A percentile compares a stretch with the other conserved stretches of the same genome.
Conservation (phyloP, 345 rosid genomes). For the Brassica juncea region DNA sequence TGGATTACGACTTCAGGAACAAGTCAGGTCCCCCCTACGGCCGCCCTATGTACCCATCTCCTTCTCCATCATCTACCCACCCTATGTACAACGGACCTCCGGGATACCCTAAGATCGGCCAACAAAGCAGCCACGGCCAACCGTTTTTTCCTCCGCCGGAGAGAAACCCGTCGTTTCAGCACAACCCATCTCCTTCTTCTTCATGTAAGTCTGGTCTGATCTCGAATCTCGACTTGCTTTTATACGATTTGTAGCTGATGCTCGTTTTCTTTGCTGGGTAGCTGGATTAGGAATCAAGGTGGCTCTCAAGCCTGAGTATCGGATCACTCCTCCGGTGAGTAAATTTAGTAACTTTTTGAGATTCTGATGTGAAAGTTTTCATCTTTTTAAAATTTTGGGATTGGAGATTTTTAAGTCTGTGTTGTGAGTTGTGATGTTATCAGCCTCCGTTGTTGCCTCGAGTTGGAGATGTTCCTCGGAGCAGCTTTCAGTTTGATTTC, state of each 20-base stretch:
- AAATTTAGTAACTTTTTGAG: not conserved
- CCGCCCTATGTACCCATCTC: slow-evolving; percentile 51
- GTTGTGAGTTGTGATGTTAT: slow-evolving; percentile 17
- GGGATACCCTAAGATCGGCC: slow-evolving; percentile 69
- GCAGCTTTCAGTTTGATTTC: slow-evolving; percentile 81
- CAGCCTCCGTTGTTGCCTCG: slow-evolving; percentile 69
- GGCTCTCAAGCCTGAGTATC: slow-evolving; percentile 72
- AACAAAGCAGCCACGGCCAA: slow-evolving; percentile 45
- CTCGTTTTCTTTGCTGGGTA: slow-evolving; percentile 35
- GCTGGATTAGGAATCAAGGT: slow-evolving; percentile 85
- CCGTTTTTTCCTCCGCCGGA: slow-evolving; percentile 44
- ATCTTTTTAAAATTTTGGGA: not conserved
- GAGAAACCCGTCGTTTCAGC: slow-evolving; percentile 50
- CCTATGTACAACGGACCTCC: slow-evolving; percentile 57
- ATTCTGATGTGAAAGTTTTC: not conserved
- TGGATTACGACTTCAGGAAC: slow-evolving; percentile 62
- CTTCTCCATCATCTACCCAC: slow-evolving; percentile 40
- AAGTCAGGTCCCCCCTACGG: slow-evolving; percentile 45
- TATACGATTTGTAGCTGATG: not conserved
- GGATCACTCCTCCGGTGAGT: slow-evolving; percentile 80
- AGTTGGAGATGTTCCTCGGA: slow-evolving; percentile 67
- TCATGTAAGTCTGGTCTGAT: slow-evolving; percentile 46
- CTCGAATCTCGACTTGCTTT: not conserved
- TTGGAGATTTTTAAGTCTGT: not conserved
- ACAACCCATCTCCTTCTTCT: slow-evolving; percentile 37